Conservation (phyloP, 371 early-diverging fungal species). For the Umbelopsis sp. region DNA sequence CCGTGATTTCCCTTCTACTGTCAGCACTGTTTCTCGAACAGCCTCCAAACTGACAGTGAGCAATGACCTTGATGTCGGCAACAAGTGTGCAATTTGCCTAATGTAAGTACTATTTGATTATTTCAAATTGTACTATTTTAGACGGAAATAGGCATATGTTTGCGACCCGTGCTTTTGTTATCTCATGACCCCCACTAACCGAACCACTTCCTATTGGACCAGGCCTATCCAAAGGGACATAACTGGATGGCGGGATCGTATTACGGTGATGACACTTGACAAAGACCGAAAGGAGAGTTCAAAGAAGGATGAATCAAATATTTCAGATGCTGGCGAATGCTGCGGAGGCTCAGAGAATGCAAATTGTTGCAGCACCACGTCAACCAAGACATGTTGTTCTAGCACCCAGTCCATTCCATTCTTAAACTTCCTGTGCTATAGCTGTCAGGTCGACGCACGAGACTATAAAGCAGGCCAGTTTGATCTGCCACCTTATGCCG, state of each 20-base stretch:
- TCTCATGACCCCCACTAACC: conserved; percentile 8
- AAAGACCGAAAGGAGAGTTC: background rate
- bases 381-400: background rate
- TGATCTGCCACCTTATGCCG: conserved; percentile 32
- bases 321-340: conserved; percentile 20
- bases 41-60: conserved; percentile 72
- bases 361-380: conserved; percentile 1
- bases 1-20: conserved; percentile 85
- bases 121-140: background rate
- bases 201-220: conserved; percentile 3
- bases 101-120: conserved; percentile 40
- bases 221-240: conserved; percentile 58
- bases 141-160: background rate
- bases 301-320: conserved; percentile 17
- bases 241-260: conserved; percentile 56
- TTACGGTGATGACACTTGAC: conserved; percentile 50
- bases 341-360: conserved; percentile 34
- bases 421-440: conserved; percentile 52
- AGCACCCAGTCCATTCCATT: conserved; percentile 4
- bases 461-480: conserved; percentile 38
- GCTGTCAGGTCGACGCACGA: conserved; percentile 60
- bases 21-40: conserved; percentile 84
- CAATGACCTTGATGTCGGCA: conserved; percentile 39
- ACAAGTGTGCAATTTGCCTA: conserved; percentile 58
- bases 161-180: background rate